phyloP scores from a whole-genome alignment of 2,329 filamentous ascomycete species.

The Talaromyces albobiverticillius region DNA sequence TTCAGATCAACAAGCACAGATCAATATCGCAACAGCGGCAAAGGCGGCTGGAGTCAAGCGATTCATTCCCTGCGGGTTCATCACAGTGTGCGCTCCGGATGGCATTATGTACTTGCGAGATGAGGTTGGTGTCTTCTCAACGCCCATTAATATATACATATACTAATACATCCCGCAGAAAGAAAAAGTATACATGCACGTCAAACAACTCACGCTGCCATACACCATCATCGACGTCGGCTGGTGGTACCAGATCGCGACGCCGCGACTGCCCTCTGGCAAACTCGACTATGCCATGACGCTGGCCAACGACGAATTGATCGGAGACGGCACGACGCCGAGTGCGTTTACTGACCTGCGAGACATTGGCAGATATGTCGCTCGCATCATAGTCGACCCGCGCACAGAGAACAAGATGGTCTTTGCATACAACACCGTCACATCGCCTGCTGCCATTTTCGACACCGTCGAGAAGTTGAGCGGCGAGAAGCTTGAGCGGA shows the following conservation, averaged over 20 bases:
- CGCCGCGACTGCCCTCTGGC: slow-evolving; percentile 39
- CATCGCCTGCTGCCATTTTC: slow-evolving; percentile 40
- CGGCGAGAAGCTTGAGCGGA: slow-evolving; percentile 40
- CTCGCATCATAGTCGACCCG: slow-evolving; percentile 46
- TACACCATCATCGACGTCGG: slow-evolving; percentile 56
- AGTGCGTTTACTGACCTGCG: slow-evolving; percentile 42
- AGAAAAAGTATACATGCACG: slow-evolving; percentile 44
- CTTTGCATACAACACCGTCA: slow-evolving; percentile 42
- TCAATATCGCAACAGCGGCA: slow-evolving; percentile 40
- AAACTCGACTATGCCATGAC: slow-evolving; percentile 38
- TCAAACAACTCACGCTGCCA: slow-evolving; percentile 43
- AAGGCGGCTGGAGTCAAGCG: slow-evolving; percentile 46
- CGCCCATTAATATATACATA: neutral
- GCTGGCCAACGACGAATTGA: slow-evolving; percentile 36
- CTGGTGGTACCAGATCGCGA: slow-evolving; percentile 50
- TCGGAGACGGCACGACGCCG: slow-evolving; percentile 16
- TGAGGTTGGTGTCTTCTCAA: slow-evolving; percentile 18
- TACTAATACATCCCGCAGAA: slow-evolving; percentile 33
- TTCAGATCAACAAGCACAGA: slow-evolving; percentile 29
- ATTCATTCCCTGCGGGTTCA: slow-evolving; percentile 48
- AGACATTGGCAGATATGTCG: slow-evolving; percentile 50
- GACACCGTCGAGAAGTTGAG: slow-evolving; percentile 39
- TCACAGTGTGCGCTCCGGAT: slow-evolving; percentile 36
- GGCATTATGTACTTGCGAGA: slow-evolving; percentile 34
- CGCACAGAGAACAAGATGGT: slow-evolving; percentile 50